Percentiles rank a stretch among this genome's conserved stretches.
Conservation (phyloP, 768 basidiomycete genomes). For the Lactarius vividus region DNA sequence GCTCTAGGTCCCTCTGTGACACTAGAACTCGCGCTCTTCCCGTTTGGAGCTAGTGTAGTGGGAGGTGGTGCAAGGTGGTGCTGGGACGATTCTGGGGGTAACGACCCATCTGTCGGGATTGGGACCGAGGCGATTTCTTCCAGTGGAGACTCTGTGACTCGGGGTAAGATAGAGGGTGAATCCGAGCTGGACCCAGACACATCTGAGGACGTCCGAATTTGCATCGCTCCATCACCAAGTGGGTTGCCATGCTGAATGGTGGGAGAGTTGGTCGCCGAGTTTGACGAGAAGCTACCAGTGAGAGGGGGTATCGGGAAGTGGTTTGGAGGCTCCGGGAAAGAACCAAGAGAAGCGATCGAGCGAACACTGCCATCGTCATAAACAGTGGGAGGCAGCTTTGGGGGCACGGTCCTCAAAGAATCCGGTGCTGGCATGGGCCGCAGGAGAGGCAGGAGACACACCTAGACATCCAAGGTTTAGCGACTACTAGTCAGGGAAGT, state of each 20-base stretch:
- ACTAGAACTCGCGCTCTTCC: background rate
- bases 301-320: slow-evolving; percentile 64
- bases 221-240: background rate
- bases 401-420: background rate
- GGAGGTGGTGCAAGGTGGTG: slow-evolving; percentile 4
- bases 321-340: slow-evolving; percentile 70
- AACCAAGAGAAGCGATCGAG: slow-evolving; percentile 62
- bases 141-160: slow-evolving; percentile 19
- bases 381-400: slow-evolving; percentile 15
- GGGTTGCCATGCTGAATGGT: background rate
- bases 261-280: slow-evolving; percentile 16
- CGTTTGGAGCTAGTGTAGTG: background rate
- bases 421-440: slow-evolving; percentile 8
- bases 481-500: background rate
- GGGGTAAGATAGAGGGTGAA: slow-evolving; percentile 1
- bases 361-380: slow-evolving; percentile 32
- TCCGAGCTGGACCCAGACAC: slow-evolving; percentile 19
- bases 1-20: background rate
- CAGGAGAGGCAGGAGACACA: background rate
- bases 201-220: slow-evolving; percentile 20
- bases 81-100: background rate
- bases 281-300: slow-evolving; percentile 21
- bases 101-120: background rate
- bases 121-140: slow-evolving; percentile 7
- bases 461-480: slow-evolving; percentile 12